Evolutionary conservation across 768 basidiomycete genomes (phyloP), one percentile per base, ranked within the genome.

Genomic region (Pulveroboletus frians): DNA sequence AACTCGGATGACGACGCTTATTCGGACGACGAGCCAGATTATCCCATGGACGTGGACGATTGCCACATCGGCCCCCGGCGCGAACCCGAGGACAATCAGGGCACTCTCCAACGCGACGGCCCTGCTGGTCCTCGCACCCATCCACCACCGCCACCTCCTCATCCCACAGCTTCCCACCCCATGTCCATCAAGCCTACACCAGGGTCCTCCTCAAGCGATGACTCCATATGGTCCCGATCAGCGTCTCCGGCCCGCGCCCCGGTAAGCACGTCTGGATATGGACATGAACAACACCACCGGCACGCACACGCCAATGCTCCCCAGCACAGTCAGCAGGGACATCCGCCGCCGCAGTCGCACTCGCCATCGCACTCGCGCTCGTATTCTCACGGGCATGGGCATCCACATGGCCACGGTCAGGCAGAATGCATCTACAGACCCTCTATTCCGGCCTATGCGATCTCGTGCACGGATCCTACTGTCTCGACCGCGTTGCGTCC

Each of bases 401-500:
- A 56, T 9, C 43, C 20, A 4, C 55, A 57, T 13, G 47, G 38
- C 0, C 57, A 59, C 8, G 44, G 27, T 2, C 52, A 54, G 20
- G 21, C 48, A 21, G 64, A 63, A 9, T 64, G 46, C 15, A 59
- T 66, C 3, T 66, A 66, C 43, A 59, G 55, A 39, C 67, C 65
- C 3, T 66, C 67, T 15, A 62, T 67, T 14, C 47, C 65, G 1
- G 65, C 67, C 3, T 66, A 66, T 46, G 65, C 65, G 9, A 54
- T 67, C 20, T 66, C 65, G 9, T 66, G 65, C 10, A 67, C 65
- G 7, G 65, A 67, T 53, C 56, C 64, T 17, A 55, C 58, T 56
- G 65, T 68, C n/a, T 68, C 67, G 46, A 67, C 65, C 2, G 67
- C 67, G 4, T 49, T 69, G 41, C 63, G 65, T 5, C 65, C 65